Conservation (phyloP, 805 yeast genomes). For the Wickerhamiella cacticola region DNA sequence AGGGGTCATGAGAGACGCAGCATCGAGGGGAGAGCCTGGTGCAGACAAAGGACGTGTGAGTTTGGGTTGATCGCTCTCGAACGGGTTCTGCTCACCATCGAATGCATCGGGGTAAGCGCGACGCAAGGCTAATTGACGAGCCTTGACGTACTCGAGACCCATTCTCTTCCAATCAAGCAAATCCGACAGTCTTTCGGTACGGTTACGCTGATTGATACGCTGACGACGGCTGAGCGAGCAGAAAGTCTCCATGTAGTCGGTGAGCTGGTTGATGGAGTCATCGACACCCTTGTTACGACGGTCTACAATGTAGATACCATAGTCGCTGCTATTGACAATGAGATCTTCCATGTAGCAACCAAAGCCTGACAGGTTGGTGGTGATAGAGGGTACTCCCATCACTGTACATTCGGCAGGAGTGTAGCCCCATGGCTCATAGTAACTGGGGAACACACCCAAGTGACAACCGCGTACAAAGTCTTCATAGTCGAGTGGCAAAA, state of each 20-base stretch:
- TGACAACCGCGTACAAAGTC: constrained; percentile 98
- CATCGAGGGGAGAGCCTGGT: constrained; percentile 89
- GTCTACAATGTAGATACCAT: constrained; percentile 94
- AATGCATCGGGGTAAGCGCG: constrained; percentile 88
- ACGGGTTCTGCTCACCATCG: constrained; percentile 28
- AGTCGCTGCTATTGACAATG: constrained; percentile 86
- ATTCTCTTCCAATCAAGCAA: constrained; percentile 93
- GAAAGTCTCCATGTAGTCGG: constrained; percentile 82
- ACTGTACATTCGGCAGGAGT: constrained; percentile 99
- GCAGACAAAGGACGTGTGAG: constrained; percentile 85
- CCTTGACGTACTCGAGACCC: constrained; percentile 95
- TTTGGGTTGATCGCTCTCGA: constrained; percentile 35
- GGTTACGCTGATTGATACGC: constrained; percentile 92
- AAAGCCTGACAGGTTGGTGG: constrained; percentile 91
- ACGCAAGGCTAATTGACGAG: constrained; percentile 80
- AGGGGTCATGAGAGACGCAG: constrained; percentile 78
- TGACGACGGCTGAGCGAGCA: constrained; percentile 85
- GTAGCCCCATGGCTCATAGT: constrained; percentile 99
- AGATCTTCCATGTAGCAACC: constrained; percentile 98
- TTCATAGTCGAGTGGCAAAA: constrained; percentile 84
- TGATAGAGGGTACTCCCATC: constrained; percentile 97
- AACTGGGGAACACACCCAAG: constrained; percentile 95
- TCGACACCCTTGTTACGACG: constrained; percentile 85
- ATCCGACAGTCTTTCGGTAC: constrained; percentile 90
- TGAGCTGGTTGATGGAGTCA: constrained; percentile 82